Conservation (phyloP, 495 filamentous ascomycete species). For the Tuber melanosporum region DNA sequence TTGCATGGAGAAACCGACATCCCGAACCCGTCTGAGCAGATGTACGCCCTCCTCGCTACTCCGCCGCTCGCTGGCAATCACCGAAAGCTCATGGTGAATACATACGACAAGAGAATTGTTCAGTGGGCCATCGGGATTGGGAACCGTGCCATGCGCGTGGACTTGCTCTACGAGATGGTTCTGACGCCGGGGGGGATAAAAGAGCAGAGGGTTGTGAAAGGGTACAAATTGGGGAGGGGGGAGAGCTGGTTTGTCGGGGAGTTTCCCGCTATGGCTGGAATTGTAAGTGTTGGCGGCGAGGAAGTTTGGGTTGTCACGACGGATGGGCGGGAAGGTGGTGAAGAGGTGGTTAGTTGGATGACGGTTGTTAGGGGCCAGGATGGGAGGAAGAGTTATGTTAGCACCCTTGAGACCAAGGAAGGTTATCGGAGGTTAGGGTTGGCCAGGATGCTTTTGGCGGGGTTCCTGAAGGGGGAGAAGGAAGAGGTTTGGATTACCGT, state of each 20-base stretch:
- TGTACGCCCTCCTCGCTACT: not conserved
- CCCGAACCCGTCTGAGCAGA: not conserved
- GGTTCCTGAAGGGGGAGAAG: conserved; percentile 8
- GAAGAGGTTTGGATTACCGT: conserved; percentile 32
- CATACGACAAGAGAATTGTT: conserved; percentile 11
- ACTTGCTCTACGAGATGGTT: conserved; percentile 27
- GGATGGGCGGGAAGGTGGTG: conserved; percentile 7
- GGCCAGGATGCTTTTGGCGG: conserved; percentile 15
- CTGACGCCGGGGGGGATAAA: conserved; percentile 2
- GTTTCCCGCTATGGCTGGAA: conserved; percentile 10
- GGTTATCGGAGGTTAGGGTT: conserved; percentile 14
- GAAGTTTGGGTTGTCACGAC: conserved; percentile 14
- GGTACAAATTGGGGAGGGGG: conserved; percentile 8
- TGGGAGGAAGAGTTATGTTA: conserved; percentile 19
- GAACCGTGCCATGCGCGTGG: not conserved
- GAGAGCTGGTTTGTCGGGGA: conserved; percentile 15
- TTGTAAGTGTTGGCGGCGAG: conserved; percentile 15
- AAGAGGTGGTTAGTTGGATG: conserved; percentile 14
- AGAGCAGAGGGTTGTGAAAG: conserved; percentile 2
- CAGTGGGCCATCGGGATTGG: conserved; percentile 6
- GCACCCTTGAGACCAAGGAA: conserved; percentile 18
- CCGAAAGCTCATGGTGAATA: conserved; percentile 13
- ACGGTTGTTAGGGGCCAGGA: conserved; percentile 12
- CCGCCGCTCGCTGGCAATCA: not conserved
- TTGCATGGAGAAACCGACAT: not conserved